Conservation (phyloP, 768 basidiomycete species). For the Pleurotus ostreatus region DNA sequence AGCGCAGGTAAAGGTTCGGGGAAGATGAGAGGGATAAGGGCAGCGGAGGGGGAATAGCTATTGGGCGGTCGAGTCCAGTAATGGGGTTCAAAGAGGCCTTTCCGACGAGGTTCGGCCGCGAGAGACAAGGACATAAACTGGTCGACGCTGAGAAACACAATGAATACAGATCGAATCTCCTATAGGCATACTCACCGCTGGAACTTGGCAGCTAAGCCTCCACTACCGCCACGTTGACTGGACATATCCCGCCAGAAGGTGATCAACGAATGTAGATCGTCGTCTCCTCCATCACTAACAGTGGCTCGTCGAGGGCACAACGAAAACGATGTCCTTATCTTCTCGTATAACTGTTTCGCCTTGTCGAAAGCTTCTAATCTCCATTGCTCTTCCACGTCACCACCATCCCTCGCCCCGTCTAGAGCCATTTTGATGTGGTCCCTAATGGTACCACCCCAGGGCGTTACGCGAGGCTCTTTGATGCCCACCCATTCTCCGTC, state of each 20-base stretch:
- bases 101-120: constrained; percentile 70
- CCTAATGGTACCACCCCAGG: constrained; percentile 67
- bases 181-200: constrained; percentile 45
- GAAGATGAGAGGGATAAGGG: constrained; percentile 67
- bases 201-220: constrained; percentile 51
- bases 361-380: constrained; percentile 33
- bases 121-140: constrained; percentile 78
- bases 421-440: constrained; percentile 42
- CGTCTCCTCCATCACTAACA: constrained; percentile 30
- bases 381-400: constrained; percentile 31
- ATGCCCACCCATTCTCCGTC: constrained; percentile 26
- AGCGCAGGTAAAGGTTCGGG: constrained; percentile 69
- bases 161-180: not conserved
- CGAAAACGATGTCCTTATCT: constrained; percentile 43
- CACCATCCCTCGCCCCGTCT: constrained; percentile 40
- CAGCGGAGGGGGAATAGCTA: constrained; percentile 23
- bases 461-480: constrained; percentile 47
- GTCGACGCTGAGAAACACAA: constrained; percentile 45
- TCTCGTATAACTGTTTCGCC: constrained; percentile 48
- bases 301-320: constrained; percentile 41
- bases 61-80: constrained; percentile 57
- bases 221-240: constrained; percentile 31
- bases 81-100: constrained; percentile 71
- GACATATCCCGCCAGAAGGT: constrained; percentile 55
- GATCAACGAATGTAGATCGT: constrained; percentile 47